A percentile compares a stretch with the other conserved stretches of the same genome.
Conservation (phyloP, 495 filamentous ascomycete species). For the Neurospora sp. region DNA sequence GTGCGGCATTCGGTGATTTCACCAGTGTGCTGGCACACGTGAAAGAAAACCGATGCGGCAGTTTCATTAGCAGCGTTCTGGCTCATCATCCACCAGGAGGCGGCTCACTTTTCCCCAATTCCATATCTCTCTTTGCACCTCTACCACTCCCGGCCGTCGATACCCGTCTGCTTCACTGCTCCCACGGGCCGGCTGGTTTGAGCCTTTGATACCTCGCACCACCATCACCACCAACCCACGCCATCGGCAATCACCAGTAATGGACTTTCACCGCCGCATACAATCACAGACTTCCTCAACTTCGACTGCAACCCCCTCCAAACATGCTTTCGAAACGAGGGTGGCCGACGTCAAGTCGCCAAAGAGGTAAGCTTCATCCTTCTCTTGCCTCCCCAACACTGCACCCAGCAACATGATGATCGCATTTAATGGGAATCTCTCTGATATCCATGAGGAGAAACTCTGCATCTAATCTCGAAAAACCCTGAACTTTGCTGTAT, state of each 20-base stretch:
- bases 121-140: neutral
- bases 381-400: conserved; percentile 11
- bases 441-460: conserved; percentile 89
- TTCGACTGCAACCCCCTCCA: conserved; percentile 56
- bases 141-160: neutral
- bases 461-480: conserved; percentile 32
- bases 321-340: conserved; percentile 66
- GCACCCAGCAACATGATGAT: conserved; percentile 61
- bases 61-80: neutral
- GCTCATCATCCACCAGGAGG: neutral
- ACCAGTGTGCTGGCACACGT: neutral
- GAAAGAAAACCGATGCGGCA: neutral
- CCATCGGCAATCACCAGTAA: neutral
- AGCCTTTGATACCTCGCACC: neutral
- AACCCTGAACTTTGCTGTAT: conserved; percentile 10
- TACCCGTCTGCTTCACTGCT: neutral
- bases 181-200: neutral
- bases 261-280: conserved; percentile 5
- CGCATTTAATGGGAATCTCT: conserved; percentile 99
- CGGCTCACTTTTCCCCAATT: neutral
- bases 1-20: neutral
- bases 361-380: conserved; percentile 63
- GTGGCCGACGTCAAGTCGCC: conserved; percentile 78
- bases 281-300: conserved; percentile 49
- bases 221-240: neutral